phyloP scores from a whole-genome alignment of 371 early-diverging fungal species.

The Dichotomocladium elegans region DNA sequence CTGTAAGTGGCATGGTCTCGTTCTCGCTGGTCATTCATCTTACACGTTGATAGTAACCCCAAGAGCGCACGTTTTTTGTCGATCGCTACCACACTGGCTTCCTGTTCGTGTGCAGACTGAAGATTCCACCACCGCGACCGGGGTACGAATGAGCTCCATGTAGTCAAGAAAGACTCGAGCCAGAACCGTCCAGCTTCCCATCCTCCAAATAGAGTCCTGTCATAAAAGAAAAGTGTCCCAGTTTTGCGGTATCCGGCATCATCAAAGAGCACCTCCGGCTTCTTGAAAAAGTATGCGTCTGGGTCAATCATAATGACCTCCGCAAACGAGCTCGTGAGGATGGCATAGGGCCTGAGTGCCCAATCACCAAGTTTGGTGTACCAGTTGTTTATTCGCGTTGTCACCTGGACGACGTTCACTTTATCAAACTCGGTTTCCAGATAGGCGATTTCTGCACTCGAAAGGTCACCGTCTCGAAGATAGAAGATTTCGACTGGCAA shows the following conservation, averaged over 20 bases:
- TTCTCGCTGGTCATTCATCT: constrained; percentile 52
- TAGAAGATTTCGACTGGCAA: constrained; percentile 74
- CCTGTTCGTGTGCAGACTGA: constrained; percentile 53
- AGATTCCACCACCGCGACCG: constrained; percentile 44
- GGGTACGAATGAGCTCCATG: constrained; percentile 32
- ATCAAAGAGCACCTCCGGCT: constrained; percentile 54
- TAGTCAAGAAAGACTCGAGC: constrained; percentile 45
- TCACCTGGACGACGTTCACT: constrained; percentile 49
- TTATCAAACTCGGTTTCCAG: constrained; percentile 37
- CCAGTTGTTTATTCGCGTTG: constrained; percentile 38
- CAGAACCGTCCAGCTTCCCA: constrained; percentile 33
- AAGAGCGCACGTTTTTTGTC: constrained; percentile 49
- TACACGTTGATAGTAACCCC: constrained; percentile 54
- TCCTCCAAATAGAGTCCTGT: constrained; percentile 49
- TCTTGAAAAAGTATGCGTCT: constrained; percentile 64
- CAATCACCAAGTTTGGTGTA: constrained; percentile 52
- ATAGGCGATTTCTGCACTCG: constrained; percentile 24
- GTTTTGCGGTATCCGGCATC: constrained; percentile 52
- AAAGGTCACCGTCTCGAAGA: constrained; percentile 55
- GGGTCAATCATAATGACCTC: constrained; percentile 73
- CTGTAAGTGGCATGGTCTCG: constrained; percentile 44
- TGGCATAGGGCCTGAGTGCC: constrained; percentile 63
- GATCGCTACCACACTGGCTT: constrained; percentile 61
- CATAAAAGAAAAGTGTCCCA: constrained; percentile 63
- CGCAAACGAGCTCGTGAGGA: constrained; percentile 60